Base-by-base conservation (phyloP, 805 yeast species). In the Maudiozyma serrabonitensis region DNA sequence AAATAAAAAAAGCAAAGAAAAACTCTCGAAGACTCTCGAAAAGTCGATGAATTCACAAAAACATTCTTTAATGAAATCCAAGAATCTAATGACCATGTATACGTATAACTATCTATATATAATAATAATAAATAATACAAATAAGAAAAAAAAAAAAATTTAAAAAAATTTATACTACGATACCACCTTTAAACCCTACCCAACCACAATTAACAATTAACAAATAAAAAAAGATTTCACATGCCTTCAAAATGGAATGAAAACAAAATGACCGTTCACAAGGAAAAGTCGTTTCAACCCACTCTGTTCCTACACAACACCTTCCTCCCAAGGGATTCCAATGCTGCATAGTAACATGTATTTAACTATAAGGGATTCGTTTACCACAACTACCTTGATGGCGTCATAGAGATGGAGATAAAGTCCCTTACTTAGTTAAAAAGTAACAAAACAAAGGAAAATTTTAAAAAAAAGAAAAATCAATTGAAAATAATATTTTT, bases 361-460 rank as follows among this genome's bases (percentile, higher is more conserved):
- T 45, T 40, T 60, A 45, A 52, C 15, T 77, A 50, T 77, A 46
- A 64, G 81, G 80, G 80, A 64, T 63, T 75, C 78, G 81, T 78
- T 78, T 78, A 77, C 79, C 79, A 70, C 66, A 57, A 59, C 63
- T 66, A 67, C 60, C 73, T 65, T 43, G 52, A 35, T 25, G 45
- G 50, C 54, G 72, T 61, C 76, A 69, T 64, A 69, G 67, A 59
- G 61, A 62, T 68, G 75, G 78, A 55, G 80, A 76, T 76, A 73
- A 57, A 58, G 50, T 57, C 75, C 76, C 74, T 43, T 51, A 13
- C 40, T 37, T 19, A 28, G 26, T 3, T 37, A 43, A 37, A 46
- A 41, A 12, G 12, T 26, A 40, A 16, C 28, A 11, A 15, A 11
- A 21, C 15, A 15, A 1, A 35, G 15, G 6, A 15, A 35, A 15